phyloP scores from a whole-genome alignment of 345 rosid species.

The Lepidium aucheri region DNA sequence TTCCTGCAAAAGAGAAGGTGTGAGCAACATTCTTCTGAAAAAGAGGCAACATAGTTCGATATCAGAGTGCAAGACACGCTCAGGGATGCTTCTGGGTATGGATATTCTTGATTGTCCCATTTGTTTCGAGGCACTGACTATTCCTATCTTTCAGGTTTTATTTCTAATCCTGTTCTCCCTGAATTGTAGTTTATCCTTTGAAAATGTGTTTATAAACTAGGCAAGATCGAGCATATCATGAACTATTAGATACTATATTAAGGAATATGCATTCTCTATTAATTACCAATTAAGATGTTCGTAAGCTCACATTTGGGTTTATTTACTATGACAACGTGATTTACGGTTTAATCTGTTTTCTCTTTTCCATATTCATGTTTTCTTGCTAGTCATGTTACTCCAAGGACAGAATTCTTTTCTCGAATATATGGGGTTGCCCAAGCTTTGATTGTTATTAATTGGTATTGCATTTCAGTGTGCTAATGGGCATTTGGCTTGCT shows the following conservation, averaged over 20 bases:
- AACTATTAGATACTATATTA: not conserved
- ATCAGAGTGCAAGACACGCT: not conserved
- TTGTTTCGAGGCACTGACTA: not conserved
- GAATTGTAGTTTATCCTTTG: not conserved
- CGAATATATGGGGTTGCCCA: not conserved
- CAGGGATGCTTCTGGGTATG: not conserved
- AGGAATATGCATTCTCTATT: not conserved
- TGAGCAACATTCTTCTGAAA: not conserved
- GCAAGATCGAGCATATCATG: not conserved
- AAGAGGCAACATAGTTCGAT: not conserved
- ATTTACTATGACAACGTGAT: not conserved
- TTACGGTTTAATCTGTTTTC: not conserved
- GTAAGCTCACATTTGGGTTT: not conserved
- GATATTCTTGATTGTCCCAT: not conserved
- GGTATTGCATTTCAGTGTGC: slow-evolving; percentile 34
- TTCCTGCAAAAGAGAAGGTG: not conserved
- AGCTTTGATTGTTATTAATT: not conserved
- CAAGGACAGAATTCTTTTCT: not conserved
- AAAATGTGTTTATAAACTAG: not conserved
- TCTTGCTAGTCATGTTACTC: not conserved
- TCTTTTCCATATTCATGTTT: not conserved
- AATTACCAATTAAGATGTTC: not conserved
- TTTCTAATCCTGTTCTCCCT: not conserved
- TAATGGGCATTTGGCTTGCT: slow-evolving; percentile 47
- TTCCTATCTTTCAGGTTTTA: slow-evolving; percentile 8